These are phyloP conservation scores for Solanum appendiculatum DNA, from an alignment of 257 asterid genomes.

Conservation along the genomic window DNA sequence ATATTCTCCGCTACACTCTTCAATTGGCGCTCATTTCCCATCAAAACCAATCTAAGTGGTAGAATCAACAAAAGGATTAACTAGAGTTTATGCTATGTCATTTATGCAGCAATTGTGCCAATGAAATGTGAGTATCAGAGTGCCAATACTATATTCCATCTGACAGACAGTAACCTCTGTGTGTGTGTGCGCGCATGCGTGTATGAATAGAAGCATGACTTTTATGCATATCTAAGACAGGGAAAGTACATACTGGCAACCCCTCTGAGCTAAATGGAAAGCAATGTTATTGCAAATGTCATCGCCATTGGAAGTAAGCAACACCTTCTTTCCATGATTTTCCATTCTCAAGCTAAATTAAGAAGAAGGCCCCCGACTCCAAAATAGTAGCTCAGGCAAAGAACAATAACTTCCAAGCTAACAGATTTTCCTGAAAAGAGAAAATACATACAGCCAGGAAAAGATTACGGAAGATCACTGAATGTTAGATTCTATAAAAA, in stretches of 20 bases:
- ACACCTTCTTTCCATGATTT: constrained; percentile 46
- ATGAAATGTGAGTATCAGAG: neutral
- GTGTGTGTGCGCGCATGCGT: neutral
- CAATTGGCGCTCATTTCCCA: constrained; percentile 66
- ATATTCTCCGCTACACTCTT: constrained; percentile 45
- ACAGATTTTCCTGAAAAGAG: neutral
- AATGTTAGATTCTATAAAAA: neutral
- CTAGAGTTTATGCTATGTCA: neutral
- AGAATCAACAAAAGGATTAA: neutral
- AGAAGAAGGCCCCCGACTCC: neutral
- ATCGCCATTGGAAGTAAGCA: constrained; percentile 84
- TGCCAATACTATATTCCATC: neutral
- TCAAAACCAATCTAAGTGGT: constrained; percentile 49
- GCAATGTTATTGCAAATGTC: constrained; percentile 59
- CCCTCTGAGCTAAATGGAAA: constrained; percentile 62
- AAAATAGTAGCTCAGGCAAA: neutral
- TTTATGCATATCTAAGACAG: neutral
- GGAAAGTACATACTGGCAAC: constrained; percentile 49
- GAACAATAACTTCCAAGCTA: neutral
- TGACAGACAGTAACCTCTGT: neutral
- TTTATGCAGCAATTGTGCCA: neutral
- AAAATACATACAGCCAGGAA: neutral
- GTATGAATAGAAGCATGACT: neutral
- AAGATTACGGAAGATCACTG: neutral
- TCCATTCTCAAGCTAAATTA: constrained; percentile 17